Conservation (phyloP, 164 flowering plant species). For the Paratinospora sagittata region DNA sequence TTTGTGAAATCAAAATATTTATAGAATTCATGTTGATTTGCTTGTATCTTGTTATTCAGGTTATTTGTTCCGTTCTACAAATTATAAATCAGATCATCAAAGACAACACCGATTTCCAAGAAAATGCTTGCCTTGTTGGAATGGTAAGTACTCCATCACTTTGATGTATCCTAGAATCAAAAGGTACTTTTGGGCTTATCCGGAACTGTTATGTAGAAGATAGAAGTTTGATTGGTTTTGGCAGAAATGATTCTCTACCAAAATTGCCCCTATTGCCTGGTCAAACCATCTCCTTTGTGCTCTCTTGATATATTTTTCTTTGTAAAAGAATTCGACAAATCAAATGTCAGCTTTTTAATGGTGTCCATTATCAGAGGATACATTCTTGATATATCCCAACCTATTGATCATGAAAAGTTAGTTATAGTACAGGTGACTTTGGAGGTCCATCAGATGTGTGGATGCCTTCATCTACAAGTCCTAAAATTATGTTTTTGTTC, state of each 20-base stretch:
- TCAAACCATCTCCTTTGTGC: background rate
- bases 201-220: background rate
- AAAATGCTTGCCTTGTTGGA: slow-evolving; percentile 97
- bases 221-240: background rate
- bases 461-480: background rate
- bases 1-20: background rate
- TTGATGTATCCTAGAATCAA: slow-evolving; percentile 1
- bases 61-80: slow-evolving; percentile 87
- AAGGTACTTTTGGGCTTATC: background rate
- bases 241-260: background rate
- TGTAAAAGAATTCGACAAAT: background rate
- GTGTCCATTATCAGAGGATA: background rate
- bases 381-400: background rate
- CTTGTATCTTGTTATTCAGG: slow-evolving; percentile 41
- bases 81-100: slow-evolving; percentile 79
- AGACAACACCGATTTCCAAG: slow-evolving; percentile 81
- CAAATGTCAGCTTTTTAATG: background rate
- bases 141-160: slow-evolving; percentile 48
- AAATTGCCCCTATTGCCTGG: background rate
- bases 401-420: slow-evolving; percentile 1
- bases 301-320: background rate
- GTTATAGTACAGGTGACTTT: background rate
- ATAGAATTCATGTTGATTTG: background rate
- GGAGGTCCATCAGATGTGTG: background rate
- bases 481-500: background rate